Percentiles rank a stretch among this genome's conserved stretches.
Evolutionary conservation across 2,329 filamentous ascomycete species (phyloP).

Genomic region (Epichloe aotearoae): DNA sequence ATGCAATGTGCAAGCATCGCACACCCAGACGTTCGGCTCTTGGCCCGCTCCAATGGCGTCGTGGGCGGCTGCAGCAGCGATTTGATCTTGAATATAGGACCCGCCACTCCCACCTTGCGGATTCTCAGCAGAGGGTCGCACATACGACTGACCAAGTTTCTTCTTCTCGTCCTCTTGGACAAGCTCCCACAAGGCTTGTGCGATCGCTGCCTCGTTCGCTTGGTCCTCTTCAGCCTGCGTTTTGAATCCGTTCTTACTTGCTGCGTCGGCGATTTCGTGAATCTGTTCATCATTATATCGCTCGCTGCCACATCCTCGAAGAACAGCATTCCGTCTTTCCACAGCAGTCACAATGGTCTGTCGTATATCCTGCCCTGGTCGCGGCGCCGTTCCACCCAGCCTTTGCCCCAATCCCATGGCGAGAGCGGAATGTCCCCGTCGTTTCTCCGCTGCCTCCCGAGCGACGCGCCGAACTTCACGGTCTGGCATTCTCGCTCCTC

Average conservation of each 20-base stretch:
- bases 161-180: constrained; percentile 58
- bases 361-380: constrained; percentile 53
- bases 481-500: constrained; percentile 49
- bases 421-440: constrained; percentile 36
- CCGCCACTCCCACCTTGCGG: constrained; percentile 14
- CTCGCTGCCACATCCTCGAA: constrained; percentile 64
- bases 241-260: constrained; percentile 59
- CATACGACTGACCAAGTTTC: constrained; percentile 42
- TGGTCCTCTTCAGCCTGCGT: constrained; percentile 81
- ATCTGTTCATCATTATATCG: constrained; percentile 54
- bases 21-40: constrained; percentile 32
- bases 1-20: constrained; percentile 41
- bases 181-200: constrained; percentile 73
- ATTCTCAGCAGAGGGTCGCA: constrained; percentile 28
- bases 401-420: constrained; percentile 58
- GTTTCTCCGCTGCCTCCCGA: constrained; percentile 59
- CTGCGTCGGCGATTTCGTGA: constrained; percentile 47
- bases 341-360: constrained; percentile 59
- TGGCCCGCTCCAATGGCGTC: neutral
- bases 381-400: constrained; percentile 48
- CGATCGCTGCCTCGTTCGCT: constrained; percentile 76
- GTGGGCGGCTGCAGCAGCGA: neutral
- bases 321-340: constrained; percentile 51
- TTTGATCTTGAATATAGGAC: constrained; percentile 15
- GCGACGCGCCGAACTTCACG: constrained; percentile 65